Evolutionary conservation across 1,284 basidiomycete genomes (phyloP).

Genomic region (Rhodotorula mucilaginosa): DNA sequence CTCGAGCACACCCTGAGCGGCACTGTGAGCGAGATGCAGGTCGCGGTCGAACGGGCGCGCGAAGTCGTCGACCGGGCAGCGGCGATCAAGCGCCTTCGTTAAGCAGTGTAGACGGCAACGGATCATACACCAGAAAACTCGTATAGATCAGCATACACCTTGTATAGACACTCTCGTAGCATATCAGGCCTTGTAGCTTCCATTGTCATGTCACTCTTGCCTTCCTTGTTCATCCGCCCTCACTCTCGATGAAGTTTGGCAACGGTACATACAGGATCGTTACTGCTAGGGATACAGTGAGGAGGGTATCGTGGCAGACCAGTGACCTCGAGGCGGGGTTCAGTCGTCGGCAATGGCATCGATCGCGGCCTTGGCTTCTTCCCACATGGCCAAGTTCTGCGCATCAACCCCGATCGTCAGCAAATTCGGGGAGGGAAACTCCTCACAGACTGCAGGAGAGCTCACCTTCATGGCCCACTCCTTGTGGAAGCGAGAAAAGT

Average conservation of each 20-base stretch:
- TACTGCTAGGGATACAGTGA: neutral
- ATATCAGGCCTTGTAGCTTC: no score
- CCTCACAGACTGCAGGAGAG: neutral
- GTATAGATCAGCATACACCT: neutral
- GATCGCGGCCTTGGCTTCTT: constrained; percentile 88
- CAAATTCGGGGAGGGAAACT: neutral
- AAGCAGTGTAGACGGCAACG: neutral
- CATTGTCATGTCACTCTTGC: no score
- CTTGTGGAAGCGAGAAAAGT: constrained; percentile 82
- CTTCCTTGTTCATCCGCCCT: no score
- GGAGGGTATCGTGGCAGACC: neutral
- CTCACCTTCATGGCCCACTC: constrained; percentile 92
- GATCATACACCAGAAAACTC: neutral
- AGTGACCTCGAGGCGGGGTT: neutral
- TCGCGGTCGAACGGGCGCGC: neutral
- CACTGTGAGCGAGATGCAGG: neutral
- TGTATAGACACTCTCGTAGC: neutral
- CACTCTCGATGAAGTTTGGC: no score
- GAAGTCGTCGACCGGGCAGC: neutral
- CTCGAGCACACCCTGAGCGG: neutral
- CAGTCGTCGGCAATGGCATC: constrained; percentile 83
- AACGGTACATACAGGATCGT: no score
- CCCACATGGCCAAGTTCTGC: constrained; percentile 94
- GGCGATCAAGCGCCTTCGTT: neutral
- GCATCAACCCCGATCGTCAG: neutral